Base-by-base conservation (phyloP, 139 green algal species). In the Coelastrella sp. region DNA sequence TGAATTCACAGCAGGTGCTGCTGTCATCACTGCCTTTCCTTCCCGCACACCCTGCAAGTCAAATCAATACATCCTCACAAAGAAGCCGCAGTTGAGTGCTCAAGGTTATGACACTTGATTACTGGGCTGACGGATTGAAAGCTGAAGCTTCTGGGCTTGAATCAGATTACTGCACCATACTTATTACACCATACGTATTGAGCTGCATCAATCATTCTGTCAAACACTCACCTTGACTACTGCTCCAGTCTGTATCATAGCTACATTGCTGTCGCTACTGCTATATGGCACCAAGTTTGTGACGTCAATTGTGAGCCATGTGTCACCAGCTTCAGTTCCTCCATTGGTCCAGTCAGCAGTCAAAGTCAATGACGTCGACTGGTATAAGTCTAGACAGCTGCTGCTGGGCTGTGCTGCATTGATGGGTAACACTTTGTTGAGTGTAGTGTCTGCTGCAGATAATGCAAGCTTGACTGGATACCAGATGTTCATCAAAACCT, bases 341-440 rank as follows among this genome's bases (percentile, higher is more conserved):
- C 83, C 86, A 51, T 92, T 90, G 37, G 19, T 80, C 86, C 86
- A 92, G 9, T 72, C 85, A 13, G 83, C 84, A 5, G 71, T 35
- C 3, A 87, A 51, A 0, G 11, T 59, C 32, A 92, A 66, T 35
- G 41, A 27, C 7, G 89, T 81, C 23, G 83, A 90, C 30, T 69
- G 62, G 35, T 78, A 78, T 37, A 48, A 37, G 64, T 85, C 79
- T 21, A 66, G 64, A 48, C 80, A 86, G 17, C 43, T 57, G 7
- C 67, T 25, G 19, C 35, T 80, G 32, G 8, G 59, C 21, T 34
- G 48, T n/a, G 37, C 68, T 38, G 86, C 86, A 53, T 92, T 92
- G 48, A 88, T 41, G 4, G 89, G 89, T 57, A 90, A 79, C 43
- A 92, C 35, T 35, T 81, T 88, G 79, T 89, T 89, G 35, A 92